Evolutionary conservation across 225 moss, liverwort and hornwort genomes (phyloP), one percentile per base, ranked within the genome.

Genomic region (Climacium dendroides): DNA sequence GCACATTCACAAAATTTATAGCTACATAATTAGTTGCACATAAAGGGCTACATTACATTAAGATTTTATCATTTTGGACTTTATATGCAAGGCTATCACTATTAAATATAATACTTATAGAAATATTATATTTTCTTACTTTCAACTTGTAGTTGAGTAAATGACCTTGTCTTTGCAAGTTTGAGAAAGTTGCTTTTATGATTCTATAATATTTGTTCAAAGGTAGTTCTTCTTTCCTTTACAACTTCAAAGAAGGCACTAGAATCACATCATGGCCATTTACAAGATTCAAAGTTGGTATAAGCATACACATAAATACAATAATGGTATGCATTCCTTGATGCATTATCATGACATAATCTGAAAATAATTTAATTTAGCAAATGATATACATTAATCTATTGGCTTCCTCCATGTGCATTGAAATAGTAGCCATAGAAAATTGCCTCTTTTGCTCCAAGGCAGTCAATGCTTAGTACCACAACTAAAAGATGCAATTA

Each of bases 221-320:
- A 97, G 41, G 70, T 90, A 67, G 79, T 86, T 88, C 96, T 92
- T 60, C 93, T 97, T 87, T 95, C 91, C 72, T 85, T 94, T 25
- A 97, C 96, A 86, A 95, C 97, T 86, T 97, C 97, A 88, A 97
- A 97, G 67, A 95, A 97, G 73, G 92, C 94, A 41, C 96, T 97
- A 92, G 66, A 78, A 90, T 52, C n/a, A 59, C 48, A 76, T 39
- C 52, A 69, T 73, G 32, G 7, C 9, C 65, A 74, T 43, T 39
- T 28, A 23, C 19, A 81, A 55, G 48, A 25, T 47, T 30, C 54
- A 25, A 41, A 71, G 5, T 15, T 78, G 5, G 19, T 32, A 66
- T 6, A 43, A 67, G 39, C 17, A 43, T 73, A 20, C 6, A 61
- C 1, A 1, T 65, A 32, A 85, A 78, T 47, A 74, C 5, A 48